Evolutionary conservation across 306 rosid genomes (phyloP).

Genomic region (Vicia faba): DNA sequence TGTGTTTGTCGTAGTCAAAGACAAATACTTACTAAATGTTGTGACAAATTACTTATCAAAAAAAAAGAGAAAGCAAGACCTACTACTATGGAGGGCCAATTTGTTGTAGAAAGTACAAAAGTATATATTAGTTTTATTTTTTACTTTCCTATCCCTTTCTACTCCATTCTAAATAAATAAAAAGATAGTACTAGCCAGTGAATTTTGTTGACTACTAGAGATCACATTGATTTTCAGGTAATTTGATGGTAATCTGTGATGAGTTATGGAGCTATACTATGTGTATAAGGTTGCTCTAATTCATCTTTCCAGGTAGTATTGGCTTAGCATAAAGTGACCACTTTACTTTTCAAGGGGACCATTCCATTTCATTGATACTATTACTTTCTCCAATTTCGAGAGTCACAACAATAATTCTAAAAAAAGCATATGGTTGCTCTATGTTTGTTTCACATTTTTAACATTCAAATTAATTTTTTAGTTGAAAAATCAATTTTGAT

Average conservation of each 20-base stretch:
- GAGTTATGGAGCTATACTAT: background rate
- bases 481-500: too few species aligned
- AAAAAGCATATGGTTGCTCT: background rate
- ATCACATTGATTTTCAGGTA: background rate
- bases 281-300: background rate
- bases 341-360: background rate
- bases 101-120: slow-evolving; percentile 26
- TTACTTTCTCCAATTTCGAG: background rate
- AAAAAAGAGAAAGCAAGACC: slow-evolving; percentile 19
- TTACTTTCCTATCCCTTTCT: slow-evolving; percentile 19
- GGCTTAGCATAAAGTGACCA: background rate
- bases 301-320: background rate
- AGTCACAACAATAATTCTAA: background rate
- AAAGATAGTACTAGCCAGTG: background rate
- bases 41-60: too few species aligned
- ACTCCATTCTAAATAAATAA: background rate
- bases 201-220: slow-evolving; percentile 20
- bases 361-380: background rate
- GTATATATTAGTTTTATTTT: slow-evolving; percentile 28
- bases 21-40: too few species aligned
- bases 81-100: slow-evolving; percentile 27
- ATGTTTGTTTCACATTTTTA: too few species aligned
- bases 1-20: too few species aligned
- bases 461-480: too few species aligned
- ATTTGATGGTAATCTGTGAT: background rate